A percentile compares a stretch with the other conserved stretches of the same genome.
Evolutionary conservation across 768 basidiomycete species (phyloP).

Genomic region (Roridomyces roridus): DNA sequence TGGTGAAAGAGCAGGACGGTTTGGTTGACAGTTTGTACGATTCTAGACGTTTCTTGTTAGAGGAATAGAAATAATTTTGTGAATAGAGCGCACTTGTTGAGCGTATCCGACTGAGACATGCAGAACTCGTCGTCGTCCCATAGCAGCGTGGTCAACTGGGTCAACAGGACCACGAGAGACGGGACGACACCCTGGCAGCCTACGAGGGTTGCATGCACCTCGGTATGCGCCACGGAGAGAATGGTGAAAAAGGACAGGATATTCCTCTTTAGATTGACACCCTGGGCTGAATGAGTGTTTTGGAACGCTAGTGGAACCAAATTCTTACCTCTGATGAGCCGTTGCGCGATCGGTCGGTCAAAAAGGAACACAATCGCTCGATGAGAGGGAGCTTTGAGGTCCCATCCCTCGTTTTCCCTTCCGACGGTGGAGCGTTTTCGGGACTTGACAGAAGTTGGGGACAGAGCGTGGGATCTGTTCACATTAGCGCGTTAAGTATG

Average conservation of each 20-base stretch:
- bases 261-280: conserved; percentile 34
- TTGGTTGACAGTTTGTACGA: conserved; percentile 56
- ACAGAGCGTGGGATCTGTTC: conserved; percentile 48
- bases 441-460: conserved; percentile 49
- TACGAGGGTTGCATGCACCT: conserved; percentile 41
- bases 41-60: conserved; percentile 41
- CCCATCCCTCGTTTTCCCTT: conserved; percentile 31
- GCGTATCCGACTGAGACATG: conserved; percentile 38
- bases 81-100: conserved; percentile 41
- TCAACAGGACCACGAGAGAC: conserved; percentile 63
- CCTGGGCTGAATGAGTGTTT: conserved; percentile 8
- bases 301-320: too few relatives aligned
- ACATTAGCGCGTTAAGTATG: conserved; percentile 8
- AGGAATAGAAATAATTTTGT: not conserved
- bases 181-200: conserved; percentile 67
- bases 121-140: conserved; percentile 70
- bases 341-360: conserved; percentile 48
- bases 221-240: conserved; percentile 46
- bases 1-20: conserved; percentile 67
- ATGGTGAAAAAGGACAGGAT: conserved; percentile 50
- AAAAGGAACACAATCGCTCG: conserved; percentile 52
- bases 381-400: conserved; percentile 47
- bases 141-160: conserved; percentile 56
- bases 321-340: conserved; percentile 50
- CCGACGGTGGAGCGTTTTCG: conserved; percentile 26